phyloP scores from a whole-genome alignment of 768 basidiomycete genomes.

The Sarcodon sp. region DNA sequence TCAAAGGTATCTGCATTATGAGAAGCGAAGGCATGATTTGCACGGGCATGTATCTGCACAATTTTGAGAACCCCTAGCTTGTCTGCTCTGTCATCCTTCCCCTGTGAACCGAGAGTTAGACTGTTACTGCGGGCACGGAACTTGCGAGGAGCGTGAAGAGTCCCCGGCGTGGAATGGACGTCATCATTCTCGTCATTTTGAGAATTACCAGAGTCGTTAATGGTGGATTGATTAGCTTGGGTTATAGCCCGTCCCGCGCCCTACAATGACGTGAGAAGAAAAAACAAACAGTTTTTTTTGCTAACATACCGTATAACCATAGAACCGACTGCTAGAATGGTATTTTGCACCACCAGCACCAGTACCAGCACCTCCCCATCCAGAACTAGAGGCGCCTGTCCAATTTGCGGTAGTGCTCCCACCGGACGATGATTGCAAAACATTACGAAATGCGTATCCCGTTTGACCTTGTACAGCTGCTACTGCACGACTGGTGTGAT shows the following conservation, averaged over 20 bases:
- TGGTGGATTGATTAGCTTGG: conserved; percentile 52
- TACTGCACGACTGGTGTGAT: conserved; percentile 66
- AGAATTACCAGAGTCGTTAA: conserved; percentile 32
- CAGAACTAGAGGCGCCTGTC: conserved; percentile 28
- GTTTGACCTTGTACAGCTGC: conserved; percentile 65
- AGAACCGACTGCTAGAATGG: conserved; percentile 58
- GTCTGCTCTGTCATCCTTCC: conserved; percentile 24
- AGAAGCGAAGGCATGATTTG: conserved; percentile 40
- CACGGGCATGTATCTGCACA: conserved; percentile 50
- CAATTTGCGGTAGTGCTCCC: conserved; percentile 22
- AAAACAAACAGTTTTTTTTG: conserved; percentile 6
- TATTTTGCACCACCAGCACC: conserved; percentile 66
- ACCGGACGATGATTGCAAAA: conserved; percentile 45
- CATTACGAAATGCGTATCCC: conserved; percentile 59
- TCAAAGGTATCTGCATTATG: conserved; percentile 6
- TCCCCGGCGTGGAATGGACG: conserved; percentile 9
- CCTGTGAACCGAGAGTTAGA: conserved; percentile 34
- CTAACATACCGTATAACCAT: conserved; percentile 52
- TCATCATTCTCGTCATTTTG: conserved; percentile 54
- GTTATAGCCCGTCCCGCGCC: conserved; percentile 59
- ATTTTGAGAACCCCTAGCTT: conserved; percentile 44
- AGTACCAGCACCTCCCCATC: conserved; percentile 43
- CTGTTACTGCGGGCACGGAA: conserved; percentile 46
- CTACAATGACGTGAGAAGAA: conserved; percentile 20
- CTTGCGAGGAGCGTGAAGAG: conserved; percentile 10